Evolutionary conservation across 768 basidiomycete species (phyloP), one percentile per base, ranked within the genome.

Genomic region (Termitomyces sp.): DNA sequence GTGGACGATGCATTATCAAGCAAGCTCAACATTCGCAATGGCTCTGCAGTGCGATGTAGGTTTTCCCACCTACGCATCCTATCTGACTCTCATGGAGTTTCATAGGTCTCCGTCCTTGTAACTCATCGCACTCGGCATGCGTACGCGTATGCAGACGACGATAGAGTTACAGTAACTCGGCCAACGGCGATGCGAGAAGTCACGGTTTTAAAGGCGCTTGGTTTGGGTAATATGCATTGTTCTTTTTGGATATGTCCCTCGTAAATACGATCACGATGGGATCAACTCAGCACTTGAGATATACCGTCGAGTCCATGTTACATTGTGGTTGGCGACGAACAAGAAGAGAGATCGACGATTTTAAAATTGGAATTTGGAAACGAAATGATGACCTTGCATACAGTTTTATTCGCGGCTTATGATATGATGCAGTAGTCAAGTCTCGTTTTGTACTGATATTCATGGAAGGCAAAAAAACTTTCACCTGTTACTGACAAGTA

Each of bases 21-120:
- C 75, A 11, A 76, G 73, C 55, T 78, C 75, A 9, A 74, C 72
- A 1, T 69, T 75, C 25, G 73, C 69, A 2, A 71, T 76, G 68
- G 71, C 73, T 23, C 60, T 74, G 6, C 70, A 76, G 61, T 72
- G 71, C 51, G 64, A 73, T 62, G 75, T 76, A 54, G 16, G 70
- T 50, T 32, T 54, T 41, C 35, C 23, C 37, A 39, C n/a, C 59
- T 41, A 46, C 23, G 17, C 28, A 49, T 48, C 16, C 16, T 41
- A 19, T 14, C 10, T 27, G 30, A 35, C 19, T 27, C 39, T 25
- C 19, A 23, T 9, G 17, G 8, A 2, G 17, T 3, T 30, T 17
- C n/a, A 9, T 56, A 73, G 72, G 67, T 75, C 5, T 75, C 76
- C 12, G 67, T 76, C n/a, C 68, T 78, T 25, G 70, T 72, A 30